Percentiles rank a stretch among this genome's conserved stretches.
Evolutionary conservation across 2,329 filamentous ascomycete species (phyloP).

Genomic region (Fusarium hainanense): DNA sequence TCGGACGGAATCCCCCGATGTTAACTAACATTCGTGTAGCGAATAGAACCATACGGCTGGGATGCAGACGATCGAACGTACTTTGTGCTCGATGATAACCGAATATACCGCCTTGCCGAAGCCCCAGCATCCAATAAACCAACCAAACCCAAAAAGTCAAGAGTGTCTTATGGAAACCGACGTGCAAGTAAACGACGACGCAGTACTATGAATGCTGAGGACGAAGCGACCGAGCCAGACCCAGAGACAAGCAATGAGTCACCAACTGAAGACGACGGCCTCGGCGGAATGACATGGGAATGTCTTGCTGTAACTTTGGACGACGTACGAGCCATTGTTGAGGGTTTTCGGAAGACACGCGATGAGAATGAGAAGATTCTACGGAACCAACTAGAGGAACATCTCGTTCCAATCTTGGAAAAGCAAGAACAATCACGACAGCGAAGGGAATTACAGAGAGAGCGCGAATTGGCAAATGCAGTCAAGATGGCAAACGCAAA

Average conservation of each 20-base stretch:
- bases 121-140: conserved; percentile 72
- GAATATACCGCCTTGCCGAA: conserved; percentile 89
- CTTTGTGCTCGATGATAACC: conserved; percentile 92
- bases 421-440: conserved; percentile 81
- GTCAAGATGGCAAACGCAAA: conserved; percentile 95
- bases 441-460: conserved; percentile 71
- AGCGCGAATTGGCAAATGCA: conserved; percentile 83
- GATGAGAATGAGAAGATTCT: conserved; percentile 88
- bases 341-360: conserved; percentile 77
- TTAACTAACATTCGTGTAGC: conserved; percentile 54
- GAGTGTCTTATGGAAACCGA: conserved; percentile 60
- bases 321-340: conserved; percentile 79
- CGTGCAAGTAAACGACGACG: conserved; percentile 80
- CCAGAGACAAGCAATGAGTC: conserved; percentile 50
- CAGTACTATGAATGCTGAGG: conserved; percentile 53
- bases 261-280: conserved; percentile 66
- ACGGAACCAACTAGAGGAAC: conserved; percentile 75
- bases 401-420: conserved; percentile 86
- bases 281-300: conserved; percentile 87
- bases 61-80: conserved; percentile 88
- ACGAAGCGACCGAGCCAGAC: conserved; percentile 52
- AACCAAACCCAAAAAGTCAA: conserved; percentile 73
- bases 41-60: conserved; percentile 88
- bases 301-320: conserved; percentile 85
- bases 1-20: neutral